These are phyloP conservation scores for Neonectria magnoliae DNA, from an alignment of 2,329 filamentous ascomycete genomes.

Conservation along the genomic window DNA sequence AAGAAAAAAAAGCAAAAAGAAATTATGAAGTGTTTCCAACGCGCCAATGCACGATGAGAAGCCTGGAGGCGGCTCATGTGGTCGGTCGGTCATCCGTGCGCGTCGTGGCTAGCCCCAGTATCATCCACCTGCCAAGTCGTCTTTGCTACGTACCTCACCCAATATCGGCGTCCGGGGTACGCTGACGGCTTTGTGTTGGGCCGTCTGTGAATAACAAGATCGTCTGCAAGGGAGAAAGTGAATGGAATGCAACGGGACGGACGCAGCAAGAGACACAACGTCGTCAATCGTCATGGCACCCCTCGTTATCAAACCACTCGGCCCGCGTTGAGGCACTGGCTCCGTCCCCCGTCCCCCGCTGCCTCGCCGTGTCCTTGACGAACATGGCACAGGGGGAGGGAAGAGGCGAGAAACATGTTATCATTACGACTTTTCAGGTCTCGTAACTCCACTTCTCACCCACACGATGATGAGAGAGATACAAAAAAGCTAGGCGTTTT, in stretches of 20 bases:
- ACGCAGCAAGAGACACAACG: neutral
- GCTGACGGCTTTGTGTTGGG: neutral
- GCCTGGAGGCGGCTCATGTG: neutral
- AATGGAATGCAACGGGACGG: slow-evolving; percentile 6
- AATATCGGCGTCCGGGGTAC: slow-evolving; percentile 20
- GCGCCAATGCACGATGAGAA: neutral
- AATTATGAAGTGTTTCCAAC: neutral
- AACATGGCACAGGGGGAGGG: neutral
- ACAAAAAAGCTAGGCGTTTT: neutral
- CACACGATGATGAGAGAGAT: slow-evolving; percentile 6
- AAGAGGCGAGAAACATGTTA: slow-evolving; percentile 24
- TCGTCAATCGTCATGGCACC: neutral
- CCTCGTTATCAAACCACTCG: slow-evolving; percentile 11
- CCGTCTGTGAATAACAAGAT: neutral
- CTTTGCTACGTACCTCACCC: neutral
- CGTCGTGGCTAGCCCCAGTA: slow-evolving; percentile 1
- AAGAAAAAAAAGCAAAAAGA: neutral
- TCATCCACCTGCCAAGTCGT: neutral
- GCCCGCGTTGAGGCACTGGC: slow-evolving; percentile 1
- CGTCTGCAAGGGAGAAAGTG: slow-evolving; percentile 15
- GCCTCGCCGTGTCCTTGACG: slow-evolving; percentile 29
- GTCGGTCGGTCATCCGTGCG: slow-evolving; percentile 13
- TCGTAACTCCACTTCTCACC: slow-evolving; percentile 22
- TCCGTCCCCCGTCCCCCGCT: neutral
- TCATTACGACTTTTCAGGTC: slow-evolving; percentile 11